Conservation (phyloP, 768 basidiomycete species). For the Pulveroboletus sp. region DNA sequence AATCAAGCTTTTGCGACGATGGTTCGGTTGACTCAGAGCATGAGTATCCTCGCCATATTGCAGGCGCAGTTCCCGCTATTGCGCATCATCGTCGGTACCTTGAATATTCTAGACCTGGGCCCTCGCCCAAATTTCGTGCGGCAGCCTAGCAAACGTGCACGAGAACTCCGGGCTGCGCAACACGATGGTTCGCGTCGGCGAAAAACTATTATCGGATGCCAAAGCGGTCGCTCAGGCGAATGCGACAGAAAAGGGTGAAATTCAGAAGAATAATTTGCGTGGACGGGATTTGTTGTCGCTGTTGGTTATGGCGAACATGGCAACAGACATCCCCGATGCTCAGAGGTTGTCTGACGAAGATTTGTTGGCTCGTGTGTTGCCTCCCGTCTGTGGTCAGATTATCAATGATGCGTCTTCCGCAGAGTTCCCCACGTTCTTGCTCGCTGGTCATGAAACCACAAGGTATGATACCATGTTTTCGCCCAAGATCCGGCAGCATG, state of each 20-base stretch:
- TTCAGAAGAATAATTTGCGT: slow-evolving; percentile 30
- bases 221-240: slow-evolving; percentile 4
- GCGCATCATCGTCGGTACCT: slow-evolving; percentile 35
- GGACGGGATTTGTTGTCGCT: slow-evolving; percentile 52
- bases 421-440: slow-evolving; percentile 61
- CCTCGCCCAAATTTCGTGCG: not conserved
- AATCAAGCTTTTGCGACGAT: slow-evolving; percentile 33
- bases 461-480: slow-evolving; percentile 28
- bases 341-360: slow-evolving; percentile 60
- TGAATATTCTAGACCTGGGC: too few species aligned
- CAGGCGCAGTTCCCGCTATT: slow-evolving; percentile 36
- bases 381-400: too few species aligned
- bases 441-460: slow-evolving; percentile 59
- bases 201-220: slow-evolving; percentile 35
- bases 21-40: slow-evolving; percentile 9
- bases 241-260: slow-evolving; percentile 20
- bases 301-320: slow-evolving; percentile 49
- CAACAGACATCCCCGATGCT: slow-evolving; percentile 49
- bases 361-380: slow-evolving; percentile 46
- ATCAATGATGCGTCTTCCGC: not conserved
- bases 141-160: not conserved
- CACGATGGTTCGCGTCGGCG: slow-evolving; percentile 38
- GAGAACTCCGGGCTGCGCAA: not conserved
- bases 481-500: too few species aligned
- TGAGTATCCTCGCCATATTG: slow-evolving; percentile 30